Base-by-base conservation (phyloP, 148 eudicot genomes). In the Suaeda aralocaspica region DNA sequence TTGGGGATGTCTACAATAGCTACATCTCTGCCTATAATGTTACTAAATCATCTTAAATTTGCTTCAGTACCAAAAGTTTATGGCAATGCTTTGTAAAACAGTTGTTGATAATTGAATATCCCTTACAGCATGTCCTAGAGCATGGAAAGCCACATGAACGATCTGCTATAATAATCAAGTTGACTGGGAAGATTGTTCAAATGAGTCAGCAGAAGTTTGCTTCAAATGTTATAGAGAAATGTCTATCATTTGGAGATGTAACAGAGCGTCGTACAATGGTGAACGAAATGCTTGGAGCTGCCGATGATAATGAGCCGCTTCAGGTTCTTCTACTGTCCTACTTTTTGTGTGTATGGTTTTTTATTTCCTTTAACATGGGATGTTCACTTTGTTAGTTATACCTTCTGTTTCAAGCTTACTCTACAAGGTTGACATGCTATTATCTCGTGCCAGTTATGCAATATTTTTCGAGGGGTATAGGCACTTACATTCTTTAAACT, bases 121-220 rank as follows among this genome's bases (percentile, higher is more conserved):
- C 52, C 53, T 74, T 46, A 28, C 87, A 91, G 97, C 97, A 91
- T 85, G 94, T 91, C 1, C 71, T 91, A 74, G 94, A 91, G 79
- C 97, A 91, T 75, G 97, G 97, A 73, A 88, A 85, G 73, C 94
- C 94, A 0, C 82, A 86, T 71, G 97, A 91, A 71, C 89, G 97
- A 41, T 55, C 93, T 63, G 81, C 87, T 73, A 91, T 91, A 55
- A 85, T 91, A 21, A 45, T 46, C 76, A 75, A 85, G 78, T 78
- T 91, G 66, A 81, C 82, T 50, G 94, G 91, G 79, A 86, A 86
- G 84, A 91, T 91, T 71, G 96, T 91, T 75, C 89, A 82, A 55
- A 88, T 91, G 96, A 91, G 96, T 78, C 96, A 91, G 84, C 96
- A 91, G 78, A 91, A 91, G 68, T 91, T 91, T 79, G 96, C 96